Base-by-base conservation (phyloP, 208 protist genomes). In the Crithidia bombi region DNA sequence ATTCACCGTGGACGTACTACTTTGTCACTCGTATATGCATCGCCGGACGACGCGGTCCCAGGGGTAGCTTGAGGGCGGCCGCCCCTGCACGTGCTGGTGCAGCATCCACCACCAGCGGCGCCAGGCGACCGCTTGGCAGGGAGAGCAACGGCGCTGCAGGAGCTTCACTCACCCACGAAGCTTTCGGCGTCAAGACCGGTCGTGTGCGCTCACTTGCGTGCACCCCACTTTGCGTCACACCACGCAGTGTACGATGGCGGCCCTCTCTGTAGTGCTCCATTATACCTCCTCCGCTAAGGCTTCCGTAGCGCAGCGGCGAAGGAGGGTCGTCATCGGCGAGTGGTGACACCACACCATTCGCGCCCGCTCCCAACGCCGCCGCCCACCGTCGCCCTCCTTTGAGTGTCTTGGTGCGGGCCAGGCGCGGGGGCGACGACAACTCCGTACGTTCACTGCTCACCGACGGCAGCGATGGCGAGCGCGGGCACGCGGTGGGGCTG, bases 331-430 rank as follows among this genome's bases (percentile, higher is more conserved):
- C 47, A 25, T 56, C 30, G 50, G 32, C 47, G 23, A 32, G 46
- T 2, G 46, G 32, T 2, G 44, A 35, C 32, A 66, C 23, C 46
- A 56, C 46, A 26, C 33, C n/a, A n/a, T n/a, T 56, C 21, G 11
- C 44, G 0, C 6, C 35, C 0, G 28, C 23, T n/a, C 21, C 33
- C 44, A 56, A 5, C n/a, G 35, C 30, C 12, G 44, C 30, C 12
- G 44, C 46, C 26, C 26, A 51, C 25, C 61, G 61, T 5, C 61
- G 61, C 5, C 10, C 21, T 5, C 46, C 35, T 21, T 35, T 39
- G 35, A 66, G 35, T 1, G 61, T 66, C 23, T 52, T 56, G 30
- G 61, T 66, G 47, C 61, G 61, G 0, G 44, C 5, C 17, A 56
- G 61, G 0, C 44, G 33, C 5, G 23, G 61, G 6, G 47, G 12